Conservation (phyloP, 2,329 filamentous ascomycete genomes). For the Lojkania enalia region DNA sequence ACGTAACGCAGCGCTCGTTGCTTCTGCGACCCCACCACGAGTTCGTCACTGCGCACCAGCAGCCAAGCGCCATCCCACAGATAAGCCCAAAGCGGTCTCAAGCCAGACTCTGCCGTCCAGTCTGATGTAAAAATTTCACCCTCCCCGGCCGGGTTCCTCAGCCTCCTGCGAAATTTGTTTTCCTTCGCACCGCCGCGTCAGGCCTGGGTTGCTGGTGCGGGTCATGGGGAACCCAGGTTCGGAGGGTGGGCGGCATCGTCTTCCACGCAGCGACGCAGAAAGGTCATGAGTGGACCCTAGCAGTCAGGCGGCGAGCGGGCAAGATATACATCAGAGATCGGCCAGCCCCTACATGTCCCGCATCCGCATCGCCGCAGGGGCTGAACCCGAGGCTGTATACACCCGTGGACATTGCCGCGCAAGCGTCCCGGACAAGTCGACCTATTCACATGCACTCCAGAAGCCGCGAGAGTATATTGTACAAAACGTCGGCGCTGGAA, state of each 20-base stretch:
- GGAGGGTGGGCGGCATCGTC: neutral
- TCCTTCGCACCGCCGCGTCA: neutral
- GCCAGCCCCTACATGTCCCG: conserved; percentile 1
- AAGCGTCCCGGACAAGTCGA: neutral
- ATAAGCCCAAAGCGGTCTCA: conserved; percentile 24
- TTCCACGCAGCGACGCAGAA: neutral
- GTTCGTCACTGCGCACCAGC: conserved; percentile 14
- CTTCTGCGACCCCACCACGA: conserved; percentile 24
- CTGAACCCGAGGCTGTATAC: conserved; percentile 3
- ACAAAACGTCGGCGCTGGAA: too few relatives aligned
- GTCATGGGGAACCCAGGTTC: neutral
- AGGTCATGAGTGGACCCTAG: neutral
- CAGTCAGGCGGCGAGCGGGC: too few relatives aligned
- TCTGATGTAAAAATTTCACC: conserved; percentile 30
- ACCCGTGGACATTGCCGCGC: neutral
- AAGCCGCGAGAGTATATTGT: too few relatives aligned
- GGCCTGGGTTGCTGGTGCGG: neutral
- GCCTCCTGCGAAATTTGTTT: neutral
- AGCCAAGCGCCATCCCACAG: conserved; percentile 25
- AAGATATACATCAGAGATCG: neutral
- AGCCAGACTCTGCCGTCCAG: conserved; percentile 15
- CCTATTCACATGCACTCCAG: neutral
- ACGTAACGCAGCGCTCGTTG: neutral
- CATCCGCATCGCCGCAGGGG: neutral
- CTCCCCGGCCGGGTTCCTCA: conserved; percentile 16